Conservation (phyloP, 768 basidiomycete species). For the Dioszegia crocea region DNA sequence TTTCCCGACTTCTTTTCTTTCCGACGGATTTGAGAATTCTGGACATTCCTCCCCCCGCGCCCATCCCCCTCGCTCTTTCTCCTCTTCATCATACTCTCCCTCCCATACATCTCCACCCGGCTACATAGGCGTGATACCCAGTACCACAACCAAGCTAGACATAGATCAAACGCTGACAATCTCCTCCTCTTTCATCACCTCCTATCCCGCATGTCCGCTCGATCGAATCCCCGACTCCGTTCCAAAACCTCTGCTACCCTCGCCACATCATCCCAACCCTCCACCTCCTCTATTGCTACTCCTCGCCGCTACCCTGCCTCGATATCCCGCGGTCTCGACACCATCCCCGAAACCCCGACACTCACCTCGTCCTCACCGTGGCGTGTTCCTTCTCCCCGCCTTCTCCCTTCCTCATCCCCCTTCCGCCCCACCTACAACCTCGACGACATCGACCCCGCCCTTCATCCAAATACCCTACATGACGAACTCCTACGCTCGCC, state of each 20-base stretch:
- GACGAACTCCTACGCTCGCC: neutral
- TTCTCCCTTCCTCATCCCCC: neutral
- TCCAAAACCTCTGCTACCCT: neutral
- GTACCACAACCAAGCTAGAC: neutral
- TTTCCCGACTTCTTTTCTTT: neutral
- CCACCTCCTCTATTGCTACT: neutral
- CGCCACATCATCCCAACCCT: neutral
- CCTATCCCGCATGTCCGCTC: neutral
- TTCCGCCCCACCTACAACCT: neutral
- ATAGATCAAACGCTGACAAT: neutral
- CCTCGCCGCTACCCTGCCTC: neutral
- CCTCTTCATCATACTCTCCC: neutral
- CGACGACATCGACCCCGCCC: neutral
- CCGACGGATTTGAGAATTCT: no score
- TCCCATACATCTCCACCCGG: neutral
- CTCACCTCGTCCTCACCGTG: neutral
- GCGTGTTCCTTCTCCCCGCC: neutral
- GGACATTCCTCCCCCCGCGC: neutral
- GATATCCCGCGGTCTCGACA: neutral
- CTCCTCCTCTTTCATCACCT: neutral
- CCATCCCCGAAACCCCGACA: neutral
- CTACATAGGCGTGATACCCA: neutral
- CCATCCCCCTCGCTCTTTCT: neutral
- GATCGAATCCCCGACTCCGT: neutral
- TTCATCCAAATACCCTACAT: neutral